A percentile compares a stretch with the other conserved stretches of the same genome.
Conservation (phyloP, 805 yeast genomes). For the Kockiozyma suomiensis region DNA sequence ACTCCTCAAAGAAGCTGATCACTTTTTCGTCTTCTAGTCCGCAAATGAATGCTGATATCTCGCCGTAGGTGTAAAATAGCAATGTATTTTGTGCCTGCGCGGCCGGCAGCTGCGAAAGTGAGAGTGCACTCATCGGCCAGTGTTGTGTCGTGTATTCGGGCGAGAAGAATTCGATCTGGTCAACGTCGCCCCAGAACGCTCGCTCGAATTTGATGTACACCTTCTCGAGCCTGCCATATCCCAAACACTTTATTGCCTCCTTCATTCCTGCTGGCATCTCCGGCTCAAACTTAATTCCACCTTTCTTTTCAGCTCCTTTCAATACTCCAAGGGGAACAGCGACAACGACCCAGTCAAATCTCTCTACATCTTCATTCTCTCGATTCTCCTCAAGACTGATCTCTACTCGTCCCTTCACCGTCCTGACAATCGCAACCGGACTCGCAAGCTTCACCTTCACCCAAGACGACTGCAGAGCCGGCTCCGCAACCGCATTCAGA, state of each 20-base stretch:
- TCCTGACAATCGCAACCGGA: conserved; percentile 7
- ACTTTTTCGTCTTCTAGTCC: conserved; percentile 31
- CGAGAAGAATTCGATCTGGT: conserved; percentile 36
- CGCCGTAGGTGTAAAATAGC: conserved; percentile 36
- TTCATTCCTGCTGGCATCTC: conserved; percentile 30
- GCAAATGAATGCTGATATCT: conserved; percentile 29
- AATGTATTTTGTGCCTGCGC: conserved; percentile 34
- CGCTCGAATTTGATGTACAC: conserved; percentile 25
- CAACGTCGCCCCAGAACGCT: conserved; percentile 40
- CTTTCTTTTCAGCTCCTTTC: conserved; percentile 33
- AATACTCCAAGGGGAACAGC: conserved; percentile 41
- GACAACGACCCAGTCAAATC: conserved; percentile 38
- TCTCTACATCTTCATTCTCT: not conserved
- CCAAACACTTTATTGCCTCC: conserved; percentile 34
- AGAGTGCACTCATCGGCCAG: conserved; percentile 24
- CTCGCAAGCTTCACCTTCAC: conserved; percentile 2
- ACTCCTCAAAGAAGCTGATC: conserved; percentile 35
- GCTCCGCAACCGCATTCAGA: conserved; percentile 16
- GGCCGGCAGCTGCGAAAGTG: conserved; percentile 26
- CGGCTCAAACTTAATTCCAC: conserved; percentile 36
- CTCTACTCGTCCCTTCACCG: not conserved
- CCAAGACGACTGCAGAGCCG: not conserved
- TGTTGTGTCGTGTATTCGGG: conserved; percentile 21
- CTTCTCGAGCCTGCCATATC: conserved; percentile 41
- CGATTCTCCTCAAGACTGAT: not conserved